Conservation (phyloP, 116 monocot genomes). For the Papilionanthe hybrid region DNA sequence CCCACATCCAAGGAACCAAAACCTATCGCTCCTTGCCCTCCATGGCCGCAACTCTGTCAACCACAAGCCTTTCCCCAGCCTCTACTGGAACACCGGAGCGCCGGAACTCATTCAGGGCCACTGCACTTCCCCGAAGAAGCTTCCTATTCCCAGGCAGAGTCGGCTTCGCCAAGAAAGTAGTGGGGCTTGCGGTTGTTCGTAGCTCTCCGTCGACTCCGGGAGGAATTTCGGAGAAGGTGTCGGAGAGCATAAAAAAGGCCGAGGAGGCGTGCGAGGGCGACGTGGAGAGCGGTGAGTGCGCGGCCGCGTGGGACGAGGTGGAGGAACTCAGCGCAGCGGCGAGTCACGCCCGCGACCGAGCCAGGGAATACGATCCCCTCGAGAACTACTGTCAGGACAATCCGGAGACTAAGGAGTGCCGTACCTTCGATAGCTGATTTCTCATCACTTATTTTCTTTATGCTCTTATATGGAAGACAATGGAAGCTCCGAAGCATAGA, state of each 20-base stretch:
- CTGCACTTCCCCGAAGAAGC: background rate
- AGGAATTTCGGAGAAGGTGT: slow-evolving; percentile 54
- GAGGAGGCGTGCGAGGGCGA: slow-evolving; percentile 62
- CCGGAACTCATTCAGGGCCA: background rate
- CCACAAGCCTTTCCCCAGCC: background rate
- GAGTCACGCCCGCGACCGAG: slow-evolving; percentile 69
- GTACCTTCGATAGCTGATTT: slow-evolving; percentile 65
- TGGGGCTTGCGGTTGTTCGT: slow-evolving; percentile 3
- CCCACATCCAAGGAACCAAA: too few relatives aligned
- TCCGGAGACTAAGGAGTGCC: slow-evolving; percentile 72
- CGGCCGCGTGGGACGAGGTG: slow-evolving; percentile 95
- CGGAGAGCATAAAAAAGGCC: slow-evolving; percentile 83
- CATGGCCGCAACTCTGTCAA: background rate
- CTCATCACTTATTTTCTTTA: too few relatives aligned
- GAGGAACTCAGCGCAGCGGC: slow-evolving; percentile 97
- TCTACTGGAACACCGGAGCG: too few relatives aligned
- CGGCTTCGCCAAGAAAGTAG: background rate
- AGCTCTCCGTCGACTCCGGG: slow-evolving; percentile 54
- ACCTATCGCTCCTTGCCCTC: background rate
- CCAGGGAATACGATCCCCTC: slow-evolving; percentile 65
- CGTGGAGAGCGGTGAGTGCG: slow-evolving; percentile 64
- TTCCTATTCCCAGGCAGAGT: background rate
- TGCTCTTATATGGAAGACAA: too few relatives aligned
- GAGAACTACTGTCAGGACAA: slow-evolving; percentile 90
- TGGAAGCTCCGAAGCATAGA: too few relatives aligned